Evolutionary conservation across 2,329 filamentous ascomycete genomes (phyloP).

Genomic region (Anthostomella pinea): DNA sequence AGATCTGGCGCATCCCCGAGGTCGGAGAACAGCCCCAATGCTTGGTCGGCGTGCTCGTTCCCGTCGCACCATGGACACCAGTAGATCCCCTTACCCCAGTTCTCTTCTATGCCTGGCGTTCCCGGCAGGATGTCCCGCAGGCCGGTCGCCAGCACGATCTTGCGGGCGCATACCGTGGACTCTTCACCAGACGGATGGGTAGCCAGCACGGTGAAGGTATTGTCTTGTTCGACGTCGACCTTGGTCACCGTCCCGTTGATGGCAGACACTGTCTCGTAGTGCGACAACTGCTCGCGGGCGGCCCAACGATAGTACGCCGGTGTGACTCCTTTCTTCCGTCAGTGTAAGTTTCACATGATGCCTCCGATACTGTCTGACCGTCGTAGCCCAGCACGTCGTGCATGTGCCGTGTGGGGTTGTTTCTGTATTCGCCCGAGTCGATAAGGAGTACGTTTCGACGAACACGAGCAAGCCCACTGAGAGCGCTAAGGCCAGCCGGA

Average conservation of each 20-base stretch:
- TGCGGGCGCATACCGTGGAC: slow-evolving; percentile 44
- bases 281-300: slow-evolving; percentile 50
- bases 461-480: slow-evolving; percentile 59
- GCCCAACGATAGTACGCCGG: slow-evolving; percentile 52
- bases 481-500: slow-evolving; percentile 31
- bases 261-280: slow-evolving; percentile 49
- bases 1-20: slow-evolving; percentile 42
- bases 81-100: slow-evolving; percentile 58
- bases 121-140: slow-evolving; percentile 51
- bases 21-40: slow-evolving; percentile 50
- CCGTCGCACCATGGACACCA: slow-evolving; percentile 67
- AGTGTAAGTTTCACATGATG: background rate
- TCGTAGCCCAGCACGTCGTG: slow-evolving; percentile 61
- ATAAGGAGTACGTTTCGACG: slow-evolving; percentile 53
- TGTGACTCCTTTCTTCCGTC: slow-evolving; percentile 42
- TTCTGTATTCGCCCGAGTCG: slow-evolving; percentile 58
- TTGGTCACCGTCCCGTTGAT: slow-evolving; percentile 51
- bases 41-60: slow-evolving; percentile 57
- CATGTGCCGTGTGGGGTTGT: slow-evolving; percentile 54
- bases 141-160: slow-evolving; percentile 57
- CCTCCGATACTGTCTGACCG: slow-evolving; percentile 38
- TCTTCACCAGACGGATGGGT: slow-evolving; percentile 21
- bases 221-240: slow-evolving; percentile 34
- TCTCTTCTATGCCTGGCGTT: slow-evolving; percentile 53
- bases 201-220: slow-evolving; percentile 42